phyloP scores from a whole-genome alignment of 331 rosid genomes.

The Saraca asoca region DNA sequence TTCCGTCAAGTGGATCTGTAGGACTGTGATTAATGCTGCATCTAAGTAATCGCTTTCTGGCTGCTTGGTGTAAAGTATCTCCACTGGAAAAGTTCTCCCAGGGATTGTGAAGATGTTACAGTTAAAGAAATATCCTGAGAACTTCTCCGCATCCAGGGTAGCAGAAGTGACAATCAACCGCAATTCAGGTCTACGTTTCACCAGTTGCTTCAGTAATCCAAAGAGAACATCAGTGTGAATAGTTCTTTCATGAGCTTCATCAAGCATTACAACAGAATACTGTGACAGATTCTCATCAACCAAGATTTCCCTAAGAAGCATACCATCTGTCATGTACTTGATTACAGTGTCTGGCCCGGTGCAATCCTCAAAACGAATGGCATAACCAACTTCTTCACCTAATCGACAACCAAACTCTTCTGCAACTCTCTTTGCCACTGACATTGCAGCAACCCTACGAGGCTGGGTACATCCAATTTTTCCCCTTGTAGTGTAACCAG shows the following conservation, averaged over 20 bases:
- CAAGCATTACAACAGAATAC: conserved; percentile 86
- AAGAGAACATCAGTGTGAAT: conserved; percentile 84
- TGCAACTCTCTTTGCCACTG: conserved; percentile 93
- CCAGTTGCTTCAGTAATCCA: conserved; percentile 77
- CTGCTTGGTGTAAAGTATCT: conserved; percentile 82
- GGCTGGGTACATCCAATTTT: conserved; percentile 96
- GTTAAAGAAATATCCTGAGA: conserved; percentile 80
- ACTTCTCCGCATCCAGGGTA: conserved; percentile 83
- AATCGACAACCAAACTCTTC: conserved; percentile 89
- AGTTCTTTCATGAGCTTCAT: conserved; percentile 93
- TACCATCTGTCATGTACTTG: conserved; percentile 96
- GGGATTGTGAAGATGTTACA: conserved; percentile 85
- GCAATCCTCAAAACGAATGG: conserved; percentile 94
- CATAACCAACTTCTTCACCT: conserved; percentile 96
- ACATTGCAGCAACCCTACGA: conserved; percentile 94
- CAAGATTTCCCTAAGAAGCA: conserved; percentile 86
- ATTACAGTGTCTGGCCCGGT: conserved; percentile 87
- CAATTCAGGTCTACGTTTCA: conserved; percentile 73
- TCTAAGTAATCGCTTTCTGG: conserved; percentile 93
- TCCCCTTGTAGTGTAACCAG: conserved; percentile 83
- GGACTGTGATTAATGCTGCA: conserved; percentile 80
- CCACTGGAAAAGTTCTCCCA: conserved; percentile 88
- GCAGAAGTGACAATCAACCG: conserved; percentile 90
- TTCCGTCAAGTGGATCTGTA: conserved; percentile 85
- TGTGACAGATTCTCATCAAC: conserved; percentile 77